A percentile compares a stretch with the other conserved stretches of the same genome.
These are phyloP conservation scores for Chytriomyces confervae DNA, from an alignment of 192 early-diverging fungal genomes.

Conservation along the genomic window DNA sequence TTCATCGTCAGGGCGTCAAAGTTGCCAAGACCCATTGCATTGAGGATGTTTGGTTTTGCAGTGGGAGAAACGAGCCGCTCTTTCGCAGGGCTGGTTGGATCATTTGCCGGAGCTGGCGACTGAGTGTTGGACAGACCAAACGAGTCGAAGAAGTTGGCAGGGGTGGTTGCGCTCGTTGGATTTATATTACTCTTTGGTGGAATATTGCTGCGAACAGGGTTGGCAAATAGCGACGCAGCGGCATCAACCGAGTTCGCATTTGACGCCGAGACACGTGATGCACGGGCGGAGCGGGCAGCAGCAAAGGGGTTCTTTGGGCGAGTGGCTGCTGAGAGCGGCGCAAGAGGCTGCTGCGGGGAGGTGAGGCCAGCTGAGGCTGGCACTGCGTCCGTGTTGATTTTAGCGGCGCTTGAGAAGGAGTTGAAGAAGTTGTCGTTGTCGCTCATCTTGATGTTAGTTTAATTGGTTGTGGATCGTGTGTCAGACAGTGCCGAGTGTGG, in stretches of 20 bases:
- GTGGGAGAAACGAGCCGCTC: neutral
- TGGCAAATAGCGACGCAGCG: conserved; percentile 27
- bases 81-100: neutral
- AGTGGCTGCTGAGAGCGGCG: neutral
- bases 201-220: neutral
- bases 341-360: neutral
- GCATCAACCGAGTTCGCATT: conserved; percentile 6
- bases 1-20: neutral
- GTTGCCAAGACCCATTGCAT: conserved; percentile 2
- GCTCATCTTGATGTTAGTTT: neutral
- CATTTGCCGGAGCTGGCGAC: neutral
- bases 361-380: no score
- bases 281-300: conserved; percentile 31
- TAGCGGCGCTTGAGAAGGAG: neutral
- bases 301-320: conserved; percentile 28
- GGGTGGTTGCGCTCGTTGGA: neutral
- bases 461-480: no score
- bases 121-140: neutral
- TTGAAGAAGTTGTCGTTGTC: neutral
- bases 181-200: neutral
- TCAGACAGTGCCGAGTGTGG: no score
- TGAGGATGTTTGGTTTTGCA: neutral
- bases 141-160: conserved; percentile 1
- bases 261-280: neutral
- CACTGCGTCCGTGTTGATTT: neutral